Base-by-base conservation (phyloP, 495 filamentous ascomycete species). In the Filosporella fistucella region DNA sequence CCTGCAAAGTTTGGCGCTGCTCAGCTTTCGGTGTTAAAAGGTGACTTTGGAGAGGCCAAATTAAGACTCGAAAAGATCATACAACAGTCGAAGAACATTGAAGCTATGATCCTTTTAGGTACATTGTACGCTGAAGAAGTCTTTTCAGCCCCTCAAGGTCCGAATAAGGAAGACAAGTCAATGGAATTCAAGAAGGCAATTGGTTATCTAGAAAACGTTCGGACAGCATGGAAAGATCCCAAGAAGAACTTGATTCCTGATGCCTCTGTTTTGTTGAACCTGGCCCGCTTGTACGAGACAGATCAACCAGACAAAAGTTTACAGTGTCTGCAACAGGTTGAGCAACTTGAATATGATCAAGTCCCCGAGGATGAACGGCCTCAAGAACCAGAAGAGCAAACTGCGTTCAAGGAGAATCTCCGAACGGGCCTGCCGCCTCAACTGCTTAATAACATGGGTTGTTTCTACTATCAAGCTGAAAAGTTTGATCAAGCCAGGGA, bases 391-490 rank as follows among this genome's bases (percentile, higher is more conserved):
- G 77, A 84, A 5, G 81, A 84, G 17, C 74, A 77, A 26, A 73
- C 76, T n/a, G 71, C 77, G 22, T 56, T 77, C 21, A 77, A 76
- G 43, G 68, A 71, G 24, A 68, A 68, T 21, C 70, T 93, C 25
- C 81, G 88, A 26, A 82, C 89, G 60, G 69, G 80, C 49, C 69
- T 97, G 0, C 86, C 90, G 4, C 89, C 94, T 1, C 90, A 96
- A 63, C 72, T 98, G 1, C 79, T 96, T 33, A 97, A 96, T 71
- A 97, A 98, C 59, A 94, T 98, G 63, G 93, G 88, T 2, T 93
- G 88, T 62, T 95, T 97, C 69, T 77, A 94, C 51, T 97, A 86
- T 55, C 88, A 94, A 55, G 71, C 77, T 0, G 94, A 94, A 56
- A 89, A 88, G 55, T 83, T 86, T 51, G 78, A 82, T 17, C 69